Evolutionary conservation across 257 asterid species (phyloP).

Genomic region (Solanum etuberosum): DNA sequence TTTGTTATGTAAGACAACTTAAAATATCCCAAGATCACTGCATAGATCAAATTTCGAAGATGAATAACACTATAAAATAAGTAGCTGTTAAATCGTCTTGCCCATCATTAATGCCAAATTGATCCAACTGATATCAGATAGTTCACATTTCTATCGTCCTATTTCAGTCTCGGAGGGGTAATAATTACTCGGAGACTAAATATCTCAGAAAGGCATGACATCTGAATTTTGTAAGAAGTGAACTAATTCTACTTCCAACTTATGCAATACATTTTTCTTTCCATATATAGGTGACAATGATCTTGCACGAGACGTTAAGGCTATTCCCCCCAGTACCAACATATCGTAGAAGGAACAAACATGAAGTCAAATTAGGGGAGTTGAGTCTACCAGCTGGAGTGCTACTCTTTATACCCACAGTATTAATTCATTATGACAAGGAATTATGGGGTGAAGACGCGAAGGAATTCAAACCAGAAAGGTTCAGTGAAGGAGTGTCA

Average conservation of each 20-base stretch:
- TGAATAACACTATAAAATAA: neutral
- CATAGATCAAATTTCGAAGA: neutral
- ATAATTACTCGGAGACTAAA: too few species aligned
- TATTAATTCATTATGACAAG: too few species aligned
- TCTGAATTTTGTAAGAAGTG: neutral
- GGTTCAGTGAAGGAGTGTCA: too few species aligned
- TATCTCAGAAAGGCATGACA: too few species aligned
- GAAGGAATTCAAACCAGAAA: too few species aligned
- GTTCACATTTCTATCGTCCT: neutral
- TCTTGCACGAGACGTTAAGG: too few species aligned
- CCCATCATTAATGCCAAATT: neutral
- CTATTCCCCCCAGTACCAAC: too few species aligned
- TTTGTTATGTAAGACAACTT: neutral
- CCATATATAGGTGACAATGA: neutral
- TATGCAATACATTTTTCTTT: too few species aligned
- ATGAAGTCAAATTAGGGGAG: conserved; percentile 14
- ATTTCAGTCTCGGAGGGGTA: neutral
- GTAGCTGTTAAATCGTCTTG: neutral
- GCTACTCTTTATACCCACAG: too few species aligned
- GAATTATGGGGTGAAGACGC: neutral
- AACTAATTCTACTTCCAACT: neutral
- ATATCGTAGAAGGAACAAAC: neutral
- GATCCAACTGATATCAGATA: neutral
- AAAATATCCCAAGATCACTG: neutral
- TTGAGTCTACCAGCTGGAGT: conserved; percentile 6